A percentile compares a stretch with the other conserved stretches of the same genome.
Evolutionary conservation across 192 early-diverging fungal genomes (phyloP).

Genomic region (Phycomyces blakesleeanus): DNA sequence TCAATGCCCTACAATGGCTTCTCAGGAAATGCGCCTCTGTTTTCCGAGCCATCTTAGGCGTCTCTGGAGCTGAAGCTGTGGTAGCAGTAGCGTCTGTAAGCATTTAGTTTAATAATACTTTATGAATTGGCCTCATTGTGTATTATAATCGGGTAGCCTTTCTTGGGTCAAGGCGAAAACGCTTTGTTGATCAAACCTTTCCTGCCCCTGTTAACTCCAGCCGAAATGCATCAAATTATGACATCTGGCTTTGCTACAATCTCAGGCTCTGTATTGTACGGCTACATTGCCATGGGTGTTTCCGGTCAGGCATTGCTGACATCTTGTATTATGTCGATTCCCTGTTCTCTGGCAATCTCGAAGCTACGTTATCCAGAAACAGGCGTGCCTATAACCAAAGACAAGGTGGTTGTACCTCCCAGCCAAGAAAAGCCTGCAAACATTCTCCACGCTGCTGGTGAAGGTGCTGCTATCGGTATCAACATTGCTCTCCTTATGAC

Average conservation of each 20-base stretch:
- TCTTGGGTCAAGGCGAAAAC: constrained; percentile 81
- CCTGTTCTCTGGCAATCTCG: constrained; percentile 75
- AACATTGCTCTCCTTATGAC: constrained; percentile 70
- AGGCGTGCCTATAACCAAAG: constrained; percentile 76
- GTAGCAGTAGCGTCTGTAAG: constrained; percentile 71
- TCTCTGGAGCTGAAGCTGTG: constrained; percentile 79
- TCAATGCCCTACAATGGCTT: constrained; percentile 81
- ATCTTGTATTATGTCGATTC: constrained; percentile 89
- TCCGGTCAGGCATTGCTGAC: constrained; percentile 66
- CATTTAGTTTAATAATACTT: too few species aligned
- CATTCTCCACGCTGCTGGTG: constrained; percentile 75
- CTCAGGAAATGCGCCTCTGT: constrained; percentile 59
- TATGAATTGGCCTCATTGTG: too few species aligned
- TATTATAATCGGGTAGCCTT: constrained; percentile 39
- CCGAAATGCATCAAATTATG: constrained; percentile 87
- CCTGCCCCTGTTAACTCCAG: constrained; percentile 74
- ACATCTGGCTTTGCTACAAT: constrained; percentile 89
- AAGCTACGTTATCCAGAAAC: constrained; percentile 86
- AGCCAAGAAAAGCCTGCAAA: constrained; percentile 62
- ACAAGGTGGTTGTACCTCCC: constrained; percentile 56
- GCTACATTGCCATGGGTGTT: constrained; percentile 70
- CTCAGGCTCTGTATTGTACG: constrained; percentile 75
- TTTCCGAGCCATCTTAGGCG: constrained; percentile 64
- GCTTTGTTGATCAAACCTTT: constrained; percentile 80
- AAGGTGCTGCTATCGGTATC: constrained; percentile 79